Evolutionary conservation across 2,329 filamentous ascomycete genomes (phyloP).

Genomic region (Atkinsonella hypoxylon): DNA sequence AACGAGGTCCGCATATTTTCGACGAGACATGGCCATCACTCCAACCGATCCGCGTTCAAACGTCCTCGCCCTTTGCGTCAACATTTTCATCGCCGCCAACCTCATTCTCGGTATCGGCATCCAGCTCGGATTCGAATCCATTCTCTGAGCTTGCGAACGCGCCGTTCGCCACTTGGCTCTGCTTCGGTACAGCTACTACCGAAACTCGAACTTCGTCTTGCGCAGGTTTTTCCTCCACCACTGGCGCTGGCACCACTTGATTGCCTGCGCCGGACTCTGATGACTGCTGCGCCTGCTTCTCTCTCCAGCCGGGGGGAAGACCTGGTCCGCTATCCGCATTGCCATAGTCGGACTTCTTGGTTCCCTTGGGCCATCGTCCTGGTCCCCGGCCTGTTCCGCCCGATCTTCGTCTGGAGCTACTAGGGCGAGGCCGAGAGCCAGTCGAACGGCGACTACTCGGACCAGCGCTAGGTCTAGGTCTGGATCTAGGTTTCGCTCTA

Average conservation of each 20-base stretch:
- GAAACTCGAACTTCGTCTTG: slow-evolving; percentile 23
- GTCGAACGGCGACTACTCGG: slow-evolving; percentile 18
- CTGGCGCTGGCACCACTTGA: slow-evolving; percentile 7
- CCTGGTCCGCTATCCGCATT: slow-evolving; percentile 55
- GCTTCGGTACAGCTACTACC: slow-evolving; percentile 13
- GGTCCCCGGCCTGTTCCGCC: slow-evolving; percentile 54
- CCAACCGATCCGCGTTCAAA: not conserved
- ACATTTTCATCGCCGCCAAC: not conserved
- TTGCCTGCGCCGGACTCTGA: slow-evolving; percentile 9
- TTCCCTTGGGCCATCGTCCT: slow-evolving; percentile 55
- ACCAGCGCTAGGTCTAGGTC: slow-evolving; percentile 26
- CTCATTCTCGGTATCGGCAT: not conserved
- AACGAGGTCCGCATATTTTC: not conserved
- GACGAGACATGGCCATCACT: not conserved
- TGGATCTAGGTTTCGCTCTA: slow-evolving; percentile 26
- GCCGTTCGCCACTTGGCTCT: slow-evolving; percentile 10
- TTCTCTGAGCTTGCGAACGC: slow-evolving; percentile 4
- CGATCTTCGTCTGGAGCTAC: slow-evolving; percentile 37
- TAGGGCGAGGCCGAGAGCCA: slow-evolving; percentile 28
- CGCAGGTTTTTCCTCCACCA: slow-evolving; percentile 14
- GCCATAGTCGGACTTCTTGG: slow-evolving; percentile 56
- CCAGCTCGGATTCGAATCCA: slow-evolving; percentile 1
- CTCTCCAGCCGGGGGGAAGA: slow-evolving; percentile 44
- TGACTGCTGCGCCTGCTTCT: slow-evolving; percentile 15
- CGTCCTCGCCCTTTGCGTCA: slow-evolving; percentile 1